A percentile compares a stretch with the other conserved stretches of the same genome.
These are phyloP conservation scores for Daucus carota DNA, from an alignment of 129 eudicot species.

Conservation along the genomic window DH1_v3.0 NC_030382.2:57010001-57010500, in stretches of 20 bases:
- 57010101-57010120: too few relatives aligned
- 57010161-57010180: background rate
- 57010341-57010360: background rate
- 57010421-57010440: too few relatives aligned
- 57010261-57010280: background rate
- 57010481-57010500: too few relatives aligned
- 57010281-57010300: background rate
- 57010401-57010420: too few relatives aligned
- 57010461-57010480: too few relatives aligned
- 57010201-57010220: background rate
- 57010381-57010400: too few relatives aligned
- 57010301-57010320: background rate
- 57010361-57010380: background rate
- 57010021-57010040: background rate
- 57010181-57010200: background rate
- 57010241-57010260: background rate
- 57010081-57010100: background rate
- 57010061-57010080: background rate
- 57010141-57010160: background rate
- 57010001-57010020: conserved; percentile 1
- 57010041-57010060: background rate
- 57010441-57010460: too few relatives aligned
- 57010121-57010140: background rate
- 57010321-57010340: background rate
- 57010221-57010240: background rate